Percentiles rank a stretch among this genome's conserved stretches.
Conservation (phyloP, 805 yeast genomes). For the Kodamaea leandrae region DNA sequence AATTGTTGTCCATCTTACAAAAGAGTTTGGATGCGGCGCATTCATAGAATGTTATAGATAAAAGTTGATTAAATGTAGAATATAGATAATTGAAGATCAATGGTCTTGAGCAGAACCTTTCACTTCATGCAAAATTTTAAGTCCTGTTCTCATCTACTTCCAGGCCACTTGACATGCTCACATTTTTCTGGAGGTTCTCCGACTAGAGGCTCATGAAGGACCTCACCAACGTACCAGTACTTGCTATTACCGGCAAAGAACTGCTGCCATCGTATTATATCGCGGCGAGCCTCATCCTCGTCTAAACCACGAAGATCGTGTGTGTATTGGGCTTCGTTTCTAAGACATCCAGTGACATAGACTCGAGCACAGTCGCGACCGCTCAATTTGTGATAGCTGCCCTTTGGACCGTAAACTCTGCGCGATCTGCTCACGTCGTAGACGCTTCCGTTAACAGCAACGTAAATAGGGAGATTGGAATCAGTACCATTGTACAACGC, state of each 20-base stretch:
- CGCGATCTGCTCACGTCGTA: slow-evolving; percentile 58
- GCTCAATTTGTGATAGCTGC: slow-evolving; percentile 53
- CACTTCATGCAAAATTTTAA: too few relatives aligned
- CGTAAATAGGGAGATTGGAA: slow-evolving; percentile 48
- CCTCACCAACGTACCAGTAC: slow-evolving; percentile 65
- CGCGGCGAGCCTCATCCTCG: slow-evolving; percentile 32
- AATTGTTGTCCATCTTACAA: slow-evolving; percentile 49
- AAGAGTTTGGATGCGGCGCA: slow-evolving; percentile 44
- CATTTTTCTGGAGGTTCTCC: slow-evolving; percentile 57
- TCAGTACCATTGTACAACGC: slow-evolving; percentile 51
- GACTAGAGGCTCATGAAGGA: slow-evolving; percentile 40
- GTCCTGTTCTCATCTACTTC: neutral
- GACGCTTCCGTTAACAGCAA: slow-evolving; percentile 59
- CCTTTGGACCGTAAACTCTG: slow-evolving; percentile 56
- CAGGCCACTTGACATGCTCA: slow-evolving; percentile 14
- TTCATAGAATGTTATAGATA: neutral
- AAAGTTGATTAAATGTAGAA: neutral
- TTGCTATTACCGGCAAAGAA: slow-evolving; percentile 44
- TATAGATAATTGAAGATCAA: neutral
- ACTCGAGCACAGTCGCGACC: slow-evolving; percentile 71
- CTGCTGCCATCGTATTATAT: slow-evolving; percentile 50
- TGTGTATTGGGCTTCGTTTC: slow-evolving; percentile 52
- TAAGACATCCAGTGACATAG: slow-evolving; percentile 68
- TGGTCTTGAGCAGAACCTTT: neutral
- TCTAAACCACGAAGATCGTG: slow-evolving; percentile 65